Evolutionary conservation across 305 asterid genomes (phyloP).

Genomic region (Solanum aculeatissimum): DNA sequence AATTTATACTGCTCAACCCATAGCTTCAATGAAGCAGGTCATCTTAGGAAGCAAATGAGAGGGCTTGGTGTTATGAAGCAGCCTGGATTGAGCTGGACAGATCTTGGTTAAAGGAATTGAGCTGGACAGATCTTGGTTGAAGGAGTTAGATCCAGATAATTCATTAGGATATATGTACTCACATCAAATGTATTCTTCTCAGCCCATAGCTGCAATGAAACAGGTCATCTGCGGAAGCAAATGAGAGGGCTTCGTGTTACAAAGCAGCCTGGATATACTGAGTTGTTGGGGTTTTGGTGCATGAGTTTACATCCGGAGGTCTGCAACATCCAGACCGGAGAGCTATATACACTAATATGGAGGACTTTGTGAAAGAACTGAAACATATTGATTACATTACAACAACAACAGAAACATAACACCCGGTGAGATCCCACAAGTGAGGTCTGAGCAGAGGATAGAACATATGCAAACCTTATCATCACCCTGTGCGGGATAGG

Average conservation of each 20-base stretch:
- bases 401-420: background rate
- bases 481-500: background rate
- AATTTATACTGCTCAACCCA: constrained; percentile 47
- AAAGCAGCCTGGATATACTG: constrained; percentile 54
- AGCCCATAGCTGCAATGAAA: constrained; percentile 33
- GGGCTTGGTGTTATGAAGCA: constrained; percentile 47
- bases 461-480: background rate
- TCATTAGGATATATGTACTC: constrained; percentile 65
- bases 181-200: constrained; percentile 53
- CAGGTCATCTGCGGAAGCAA: constrained; percentile 32
- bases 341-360: constrained; percentile 32
- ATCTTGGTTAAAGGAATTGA: constrained; percentile 51
- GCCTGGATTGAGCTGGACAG: constrained; percentile 83
- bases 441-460: background rate
- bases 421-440: background rate
- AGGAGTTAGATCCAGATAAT: constrained; percentile 55
- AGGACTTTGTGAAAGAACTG: constrained; percentile 30
- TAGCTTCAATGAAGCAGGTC: constrained; percentile 41
- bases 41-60: constrained; percentile 42
- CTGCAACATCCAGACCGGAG: constrained; percentile 38
- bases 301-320: constrained; percentile 74
- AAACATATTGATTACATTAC: constrained; percentile 43
- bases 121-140: constrained; percentile 69
- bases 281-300: constrained; percentile 44
- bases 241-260: constrained; percentile 43